A percentile compares a stretch with the other conserved stretches of the same genome.
phyloP scores from a whole-genome alignment of 768 basidiomycete species.

The Leccinum pellstonianum region DNA sequence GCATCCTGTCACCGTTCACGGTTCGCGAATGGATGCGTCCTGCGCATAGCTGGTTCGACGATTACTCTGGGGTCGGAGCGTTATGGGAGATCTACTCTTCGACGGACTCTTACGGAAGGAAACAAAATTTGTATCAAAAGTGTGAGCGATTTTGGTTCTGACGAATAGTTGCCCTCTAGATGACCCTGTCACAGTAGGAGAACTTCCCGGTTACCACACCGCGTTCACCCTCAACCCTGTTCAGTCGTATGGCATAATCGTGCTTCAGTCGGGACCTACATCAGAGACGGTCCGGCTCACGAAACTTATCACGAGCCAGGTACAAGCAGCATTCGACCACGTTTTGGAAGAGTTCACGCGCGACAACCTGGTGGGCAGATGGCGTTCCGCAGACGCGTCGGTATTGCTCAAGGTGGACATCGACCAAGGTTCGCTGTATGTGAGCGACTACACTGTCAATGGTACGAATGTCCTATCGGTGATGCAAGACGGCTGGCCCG shows the following conservation, averaged over 20 bases:
- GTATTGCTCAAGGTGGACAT: conserved; percentile 32
- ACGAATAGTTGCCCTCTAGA: neutral
- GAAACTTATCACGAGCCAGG: conserved; percentile 31
- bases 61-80: conserved; percentile 38
- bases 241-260: conserved; percentile 41
- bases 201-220: conserved; percentile 40
- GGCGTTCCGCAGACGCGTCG: conserved; percentile 31
- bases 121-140: conserved; percentile 32
- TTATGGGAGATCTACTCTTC: conserved; percentile 44
- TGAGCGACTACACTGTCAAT: conserved; percentile 34
- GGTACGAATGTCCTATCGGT: conserved; percentile 36
- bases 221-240: conserved; percentile 41
- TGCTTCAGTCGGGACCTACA: conserved; percentile 40
- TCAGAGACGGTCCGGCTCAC: conserved; percentile 33
- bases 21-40: conserved; percentile 46
- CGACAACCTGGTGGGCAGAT: conserved; percentile 34
- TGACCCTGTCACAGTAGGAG: conserved; percentile 34
- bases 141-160: neutral
- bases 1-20: conserved; percentile 34
- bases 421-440: conserved; percentile 28
- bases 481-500: conserved; percentile 24
- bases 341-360: conserved; percentile 29
- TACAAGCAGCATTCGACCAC: conserved; percentile 38
- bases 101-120: conserved; percentile 31
- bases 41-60: conserved; percentile 38